A percentile compares a stretch with the other conserved stretches of the same genome.
Conservation (phyloP, 148 eudicot species). For the Bassia scoparia region DNA sequence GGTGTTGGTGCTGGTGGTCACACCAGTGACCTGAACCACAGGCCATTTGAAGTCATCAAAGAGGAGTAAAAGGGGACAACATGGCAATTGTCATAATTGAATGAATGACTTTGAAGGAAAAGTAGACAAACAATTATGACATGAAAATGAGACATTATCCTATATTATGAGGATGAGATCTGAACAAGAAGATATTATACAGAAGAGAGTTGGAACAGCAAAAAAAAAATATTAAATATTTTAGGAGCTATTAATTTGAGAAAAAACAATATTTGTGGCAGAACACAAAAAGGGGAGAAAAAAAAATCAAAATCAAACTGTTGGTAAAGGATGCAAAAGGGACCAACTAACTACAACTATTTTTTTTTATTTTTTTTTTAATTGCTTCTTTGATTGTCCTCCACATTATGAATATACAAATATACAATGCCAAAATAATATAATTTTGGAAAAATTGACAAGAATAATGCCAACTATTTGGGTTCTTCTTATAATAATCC, state of each 20-base stretch:
- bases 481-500: too few relatives aligned
- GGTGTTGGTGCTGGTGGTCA: neutral
- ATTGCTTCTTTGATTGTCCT: constrained; percentile 17
- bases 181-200: constrained; percentile 7
- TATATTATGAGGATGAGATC: constrained; percentile 25
- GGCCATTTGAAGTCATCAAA: constrained; percentile 26
- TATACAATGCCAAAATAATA: neutral
- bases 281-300: constrained; percentile 17
- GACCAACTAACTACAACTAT: constrained; percentile 22
- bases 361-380: too few relatives aligned
- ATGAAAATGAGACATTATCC: constrained; percentile 14
- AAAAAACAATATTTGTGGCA: constrained; percentile 19
- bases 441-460: too few relatives aligned
- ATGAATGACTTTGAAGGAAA: constrained; percentile 7
- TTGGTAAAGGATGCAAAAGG: constrained; percentile 9
- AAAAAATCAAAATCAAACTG: neutral
- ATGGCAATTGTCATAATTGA: constrained; percentile 16
- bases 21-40: constrained; percentile 13
- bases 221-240: too few relatives aligned
- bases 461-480: too few relatives aligned
- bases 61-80: constrained; percentile 21
- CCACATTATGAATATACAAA: constrained; percentile 27
- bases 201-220: neutral
- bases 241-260: constrained; percentile 1
- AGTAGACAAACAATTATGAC: constrained; percentile 25